A percentile compares a stretch with the other conserved stretches of the same genome.
Conservation (phyloP, 2,329 filamentous ascomycete genomes). For the Chaetomium sp. region DNA sequence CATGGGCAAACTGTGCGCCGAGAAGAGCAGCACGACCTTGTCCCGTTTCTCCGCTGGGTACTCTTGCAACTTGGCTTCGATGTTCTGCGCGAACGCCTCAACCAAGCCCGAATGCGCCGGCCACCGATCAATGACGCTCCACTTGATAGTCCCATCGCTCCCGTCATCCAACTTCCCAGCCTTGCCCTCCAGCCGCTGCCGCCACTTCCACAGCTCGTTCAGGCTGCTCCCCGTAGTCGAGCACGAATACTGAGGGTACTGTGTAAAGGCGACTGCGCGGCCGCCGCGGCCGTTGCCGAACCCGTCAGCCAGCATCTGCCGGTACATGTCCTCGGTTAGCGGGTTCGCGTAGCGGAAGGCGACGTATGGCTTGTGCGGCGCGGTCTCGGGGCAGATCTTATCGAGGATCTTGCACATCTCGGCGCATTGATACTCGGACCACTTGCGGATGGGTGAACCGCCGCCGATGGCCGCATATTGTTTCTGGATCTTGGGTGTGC, state of each 20-base stretch:
- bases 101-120: conserved; percentile 87
- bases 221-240: conserved; percentile 94
- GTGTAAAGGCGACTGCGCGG: conserved; percentile 92
- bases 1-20: conserved; percentile 96
- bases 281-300: conserved; percentile 90
- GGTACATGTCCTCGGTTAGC: conserved; percentile 92
- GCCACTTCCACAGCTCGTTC: conserved; percentile 98
- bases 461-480: conserved; percentile 95
- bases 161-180: conserved; percentile 53
- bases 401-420: conserved; percentile 99
- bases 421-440: conserved; percentile 90
- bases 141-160: conserved; percentile 73
- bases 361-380: conserved; percentile 95
- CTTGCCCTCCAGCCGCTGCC: conserved; percentile 82
- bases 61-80: conserved; percentile 78
- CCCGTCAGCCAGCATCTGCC: conserved; percentile 78
- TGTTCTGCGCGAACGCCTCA: conserved; percentile 89
- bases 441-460: conserved; percentile 96
- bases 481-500: conserved; percentile 94
- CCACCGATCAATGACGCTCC: conserved; percentile 99
- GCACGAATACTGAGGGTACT: conserved; percentile 98
- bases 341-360: conserved; percentile 95
- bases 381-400: conserved; percentile 85
- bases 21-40: conserved; percentile 85
- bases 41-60: conserved; percentile 82